These are phyloP conservation scores for Penicillium herquei DNA, from an alignment of 495 filamentous ascomycete species.

Conservation along the genomic window DNA sequence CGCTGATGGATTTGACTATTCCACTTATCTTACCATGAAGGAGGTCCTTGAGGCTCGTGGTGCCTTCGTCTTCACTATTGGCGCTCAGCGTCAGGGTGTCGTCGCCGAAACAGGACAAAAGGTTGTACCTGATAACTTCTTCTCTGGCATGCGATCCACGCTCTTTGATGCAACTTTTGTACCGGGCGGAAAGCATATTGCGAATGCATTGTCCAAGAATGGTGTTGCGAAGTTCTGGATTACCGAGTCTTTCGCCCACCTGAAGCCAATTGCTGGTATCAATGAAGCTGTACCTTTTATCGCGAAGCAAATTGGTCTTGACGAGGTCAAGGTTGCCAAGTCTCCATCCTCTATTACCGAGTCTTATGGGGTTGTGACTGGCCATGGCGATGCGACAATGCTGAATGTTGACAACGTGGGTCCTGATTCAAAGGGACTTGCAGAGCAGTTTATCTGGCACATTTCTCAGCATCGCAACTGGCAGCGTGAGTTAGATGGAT, in stretches of 20 bases:
- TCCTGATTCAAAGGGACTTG: slow-evolving; percentile 57
- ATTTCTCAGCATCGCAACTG: slow-evolving; percentile 71
- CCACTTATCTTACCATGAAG: slow-evolving; percentile 63
- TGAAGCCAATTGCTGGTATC: slow-evolving; percentile 74
- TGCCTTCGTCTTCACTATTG: slow-evolving; percentile 73
- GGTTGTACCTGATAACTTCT: slow-evolving; percentile 72
- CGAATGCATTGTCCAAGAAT: slow-evolving; percentile 57
- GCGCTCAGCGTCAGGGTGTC: slow-evolving; percentile 53
- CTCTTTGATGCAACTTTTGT: slow-evolving; percentile 84
- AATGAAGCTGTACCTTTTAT: slow-evolving; percentile 70
- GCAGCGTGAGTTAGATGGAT: slow-evolving; percentile 68
- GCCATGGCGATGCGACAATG: slow-evolving; percentile 41
- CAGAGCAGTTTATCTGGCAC: slow-evolving; percentile 63
- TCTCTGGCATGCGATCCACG: slow-evolving; percentile 79
- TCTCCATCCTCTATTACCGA: slow-evolving; percentile 56
- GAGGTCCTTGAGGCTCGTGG: slow-evolving; percentile 57
- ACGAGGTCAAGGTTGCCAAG: slow-evolving; percentile 55
- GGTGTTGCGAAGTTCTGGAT: slow-evolving; percentile 83
- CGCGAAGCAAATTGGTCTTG: slow-evolving; percentile 47
- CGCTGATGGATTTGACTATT: slow-evolving; percentile 74
- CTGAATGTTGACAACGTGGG: slow-evolving; percentile 24
- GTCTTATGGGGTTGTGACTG: slow-evolving; percentile 42
- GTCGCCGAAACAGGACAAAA: slow-evolving; percentile 52
- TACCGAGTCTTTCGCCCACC: slow-evolving; percentile 76
- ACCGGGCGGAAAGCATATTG: slow-evolving; percentile 67